phyloP scores from a whole-genome alignment of 768 basidiomycete species.

The Mycena belliarum region DNA sequence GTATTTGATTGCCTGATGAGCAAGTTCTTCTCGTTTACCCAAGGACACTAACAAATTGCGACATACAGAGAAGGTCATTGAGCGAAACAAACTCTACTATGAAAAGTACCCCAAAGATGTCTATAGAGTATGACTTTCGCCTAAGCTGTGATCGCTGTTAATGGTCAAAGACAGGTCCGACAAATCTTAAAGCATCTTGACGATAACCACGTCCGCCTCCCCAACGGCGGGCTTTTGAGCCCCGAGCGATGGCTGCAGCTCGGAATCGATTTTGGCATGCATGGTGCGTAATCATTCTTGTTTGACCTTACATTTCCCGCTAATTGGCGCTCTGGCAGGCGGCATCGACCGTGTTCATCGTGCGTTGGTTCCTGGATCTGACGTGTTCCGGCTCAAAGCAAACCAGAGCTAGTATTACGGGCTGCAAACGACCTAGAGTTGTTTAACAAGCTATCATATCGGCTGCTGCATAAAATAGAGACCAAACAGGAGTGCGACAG shows the following conservation, averaged over 20 bases:
- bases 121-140: too few species aligned
- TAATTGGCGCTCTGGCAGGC: neutral
- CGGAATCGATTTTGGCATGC: neutral
- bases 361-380: neutral
- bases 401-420: neutral
- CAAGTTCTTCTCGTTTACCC: too few species aligned
- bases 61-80: too few species aligned
- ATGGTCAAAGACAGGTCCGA: neutral
- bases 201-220: neutral
- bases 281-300: neutral
- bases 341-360: neutral
- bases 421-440: neutral
- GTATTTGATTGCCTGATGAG: neutral
- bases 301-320: too few species aligned
- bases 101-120: neutral
- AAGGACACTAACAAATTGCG: too few species aligned
- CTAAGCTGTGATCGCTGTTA: too few species aligned
- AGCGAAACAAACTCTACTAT: neutral
- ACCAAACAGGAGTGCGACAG: neutral
- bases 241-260: neutral
- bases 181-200: neutral
- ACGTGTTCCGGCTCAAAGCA: neutral
- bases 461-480: neutral
- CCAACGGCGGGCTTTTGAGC: neutral
- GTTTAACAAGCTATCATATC: neutral